phyloP scores from a whole-genome alignment of 2,329 filamentous ascomycete genomes.

The Geosmithia morbida region DNA sequence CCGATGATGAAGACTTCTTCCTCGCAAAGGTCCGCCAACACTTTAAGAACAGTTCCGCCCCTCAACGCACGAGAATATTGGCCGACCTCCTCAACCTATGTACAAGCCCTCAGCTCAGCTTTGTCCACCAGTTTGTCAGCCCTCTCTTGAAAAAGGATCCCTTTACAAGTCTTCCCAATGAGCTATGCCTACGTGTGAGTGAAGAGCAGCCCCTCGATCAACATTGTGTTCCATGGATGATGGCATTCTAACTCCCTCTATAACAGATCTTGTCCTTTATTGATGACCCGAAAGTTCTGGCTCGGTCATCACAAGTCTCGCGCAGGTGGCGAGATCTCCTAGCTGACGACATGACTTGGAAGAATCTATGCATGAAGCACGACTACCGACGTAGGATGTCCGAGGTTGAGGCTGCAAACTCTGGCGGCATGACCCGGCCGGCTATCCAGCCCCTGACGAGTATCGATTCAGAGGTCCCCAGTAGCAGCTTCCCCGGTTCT shows the following conservation, averaged over 20 bases:
- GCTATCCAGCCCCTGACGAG: constrained; percentile 15
- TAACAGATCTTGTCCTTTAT: constrained; percentile 83
- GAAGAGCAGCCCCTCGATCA: neutral
- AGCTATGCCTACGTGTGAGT: constrained; percentile 76
- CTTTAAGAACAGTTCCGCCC: constrained; percentile 63
- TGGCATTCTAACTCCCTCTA: neutral
- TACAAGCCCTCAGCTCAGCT: constrained; percentile 88
- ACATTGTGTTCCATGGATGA: too few species aligned
- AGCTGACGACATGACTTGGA: constrained; percentile 96
- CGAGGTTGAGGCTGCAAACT: constrained; percentile 25
- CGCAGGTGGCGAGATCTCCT: constrained; percentile 84
- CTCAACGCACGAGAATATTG: constrained; percentile 66
- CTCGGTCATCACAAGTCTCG: constrained; percentile 91
- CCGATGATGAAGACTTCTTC: constrained; percentile 71
- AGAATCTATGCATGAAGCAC: constrained; percentile 90
- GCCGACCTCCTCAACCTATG: constrained; percentile 86
- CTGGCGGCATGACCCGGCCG: constrained; percentile 13
- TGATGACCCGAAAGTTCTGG: constrained; percentile 88
- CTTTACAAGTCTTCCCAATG: constrained; percentile 81
- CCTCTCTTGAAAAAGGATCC: constrained; percentile 92
- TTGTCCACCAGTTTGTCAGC: constrained; percentile 91
- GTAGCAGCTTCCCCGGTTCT: constrained; percentile 30
- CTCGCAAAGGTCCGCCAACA: constrained; percentile 65
- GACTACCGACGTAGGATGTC: constrained; percentile 58
- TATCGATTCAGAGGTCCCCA: constrained; percentile 19